Conservation (phyloP, 2,329 filamentous ascomycete genomes). For the Fusarium napiforme region DNA sequence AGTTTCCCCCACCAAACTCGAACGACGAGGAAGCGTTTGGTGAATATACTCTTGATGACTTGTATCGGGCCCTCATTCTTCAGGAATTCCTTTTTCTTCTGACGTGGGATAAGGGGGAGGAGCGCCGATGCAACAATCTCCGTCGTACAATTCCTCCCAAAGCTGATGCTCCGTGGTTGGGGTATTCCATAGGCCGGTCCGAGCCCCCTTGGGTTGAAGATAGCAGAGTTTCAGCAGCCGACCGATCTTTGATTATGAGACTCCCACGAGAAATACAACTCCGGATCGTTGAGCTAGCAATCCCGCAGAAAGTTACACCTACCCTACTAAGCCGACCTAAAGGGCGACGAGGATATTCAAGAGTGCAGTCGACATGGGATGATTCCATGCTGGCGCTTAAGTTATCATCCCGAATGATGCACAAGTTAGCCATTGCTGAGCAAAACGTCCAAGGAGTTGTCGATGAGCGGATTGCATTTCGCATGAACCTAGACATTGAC, state of each 20-base stretch:
- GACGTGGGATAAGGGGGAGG: no score
- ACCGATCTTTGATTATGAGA: background rate
- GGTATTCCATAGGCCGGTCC: background rate
- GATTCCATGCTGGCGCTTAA: accelerated
- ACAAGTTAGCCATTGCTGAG: accelerated
- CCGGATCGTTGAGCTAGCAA: background rate
- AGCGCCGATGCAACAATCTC: no score
- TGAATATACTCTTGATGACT: accelerated
- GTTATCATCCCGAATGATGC: background rate
- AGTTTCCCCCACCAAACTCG: accelerated
- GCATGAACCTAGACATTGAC: background rate
- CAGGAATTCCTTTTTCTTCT: background rate
- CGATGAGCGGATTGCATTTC: accelerated
- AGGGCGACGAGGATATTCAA: accelerated
- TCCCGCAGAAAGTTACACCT: accelerated
- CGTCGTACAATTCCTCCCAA: accelerated
- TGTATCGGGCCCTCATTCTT: background rate
- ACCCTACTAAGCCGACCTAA: accelerated
- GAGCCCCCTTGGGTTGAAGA: background rate
- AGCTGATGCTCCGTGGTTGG: accelerated
- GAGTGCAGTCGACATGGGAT: background rate
- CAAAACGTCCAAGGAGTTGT: accelerated
- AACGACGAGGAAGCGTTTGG: accelerated
- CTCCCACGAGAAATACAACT: accelerated
- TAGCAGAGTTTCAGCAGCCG: accelerated